Conservation (phyloP, 768 basidiomycete genomes). For the Tricholoma sp. region DNA sequence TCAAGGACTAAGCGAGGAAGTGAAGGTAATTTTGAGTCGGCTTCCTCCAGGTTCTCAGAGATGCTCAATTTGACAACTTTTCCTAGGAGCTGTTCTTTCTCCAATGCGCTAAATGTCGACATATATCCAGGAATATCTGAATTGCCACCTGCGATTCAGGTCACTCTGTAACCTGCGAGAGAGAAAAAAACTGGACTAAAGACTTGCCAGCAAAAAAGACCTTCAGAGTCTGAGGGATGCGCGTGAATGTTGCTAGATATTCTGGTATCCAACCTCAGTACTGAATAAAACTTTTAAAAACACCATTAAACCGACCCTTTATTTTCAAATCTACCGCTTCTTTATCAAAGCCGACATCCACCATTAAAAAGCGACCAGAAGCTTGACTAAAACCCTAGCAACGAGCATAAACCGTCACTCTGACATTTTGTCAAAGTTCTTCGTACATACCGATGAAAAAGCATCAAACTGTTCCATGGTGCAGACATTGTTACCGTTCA, state of each 20-base stretch:
- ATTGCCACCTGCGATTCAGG: constrained; percentile 42
- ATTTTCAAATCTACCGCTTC: constrained; percentile 65
- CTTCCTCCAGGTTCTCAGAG: constrained; percentile 29
- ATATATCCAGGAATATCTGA: constrained; percentile 43
- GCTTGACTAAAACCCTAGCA: constrained; percentile 64
- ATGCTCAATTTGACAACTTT: constrained; percentile 63
- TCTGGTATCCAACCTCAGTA: constrained; percentile 34
- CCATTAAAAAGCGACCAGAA: constrained; percentile 62
- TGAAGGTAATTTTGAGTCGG: constrained; percentile 41
- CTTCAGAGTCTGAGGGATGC: constrained; percentile 69
- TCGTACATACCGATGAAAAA: constrained; percentile 47
- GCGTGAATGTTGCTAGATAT: constrained; percentile 63
- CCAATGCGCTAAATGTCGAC: constrained; percentile 51
- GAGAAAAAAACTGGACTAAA: neutral
- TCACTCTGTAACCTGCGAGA: neutral
- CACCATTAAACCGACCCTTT: constrained; percentile 41
- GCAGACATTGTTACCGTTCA: constrained; percentile 51
- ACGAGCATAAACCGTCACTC: neutral
- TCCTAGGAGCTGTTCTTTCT: constrained; percentile 55
- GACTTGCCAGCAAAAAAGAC: constrained; percentile 66
- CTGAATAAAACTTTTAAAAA: neutral
- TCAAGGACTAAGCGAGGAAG: constrained; percentile 52
- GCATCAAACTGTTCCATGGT: constrained; percentile 60
- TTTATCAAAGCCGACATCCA: constrained; percentile 63
- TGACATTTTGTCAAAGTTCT: neutral